Evolutionary conservation across 2,329 filamentous ascomycete genomes (phyloP).

Genomic region (Coniosporium tulheliwenetii): DNA sequence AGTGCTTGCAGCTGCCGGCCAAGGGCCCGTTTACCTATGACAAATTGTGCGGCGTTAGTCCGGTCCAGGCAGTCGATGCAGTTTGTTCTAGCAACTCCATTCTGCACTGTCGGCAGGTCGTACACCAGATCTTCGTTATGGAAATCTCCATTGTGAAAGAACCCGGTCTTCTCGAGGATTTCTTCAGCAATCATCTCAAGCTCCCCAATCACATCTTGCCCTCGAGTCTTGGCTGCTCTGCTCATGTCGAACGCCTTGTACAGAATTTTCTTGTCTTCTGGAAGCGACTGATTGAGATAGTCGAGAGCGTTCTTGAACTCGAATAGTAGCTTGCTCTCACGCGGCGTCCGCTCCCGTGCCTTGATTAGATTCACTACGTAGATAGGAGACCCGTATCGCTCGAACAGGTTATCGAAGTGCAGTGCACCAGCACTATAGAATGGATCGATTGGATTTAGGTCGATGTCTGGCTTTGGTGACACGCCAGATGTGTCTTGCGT

Average conservation of each 20-base stretch:
- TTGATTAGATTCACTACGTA: constrained; percentile 86
- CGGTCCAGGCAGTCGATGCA: constrained; percentile 96
- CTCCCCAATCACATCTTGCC: constrained; percentile 86
- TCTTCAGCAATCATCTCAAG: constrained; percentile 81
- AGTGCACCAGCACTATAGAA: constrained; percentile 88
- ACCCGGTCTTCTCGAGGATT: constrained; percentile 71
- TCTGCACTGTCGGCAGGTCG: constrained; percentile 57
- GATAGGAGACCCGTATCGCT: constrained; percentile 81
- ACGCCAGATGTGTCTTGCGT: constrained; percentile 92
- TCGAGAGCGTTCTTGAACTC: constrained; percentile 79
- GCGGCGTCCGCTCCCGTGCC: constrained; percentile 66
- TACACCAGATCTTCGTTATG: constrained; percentile 47
- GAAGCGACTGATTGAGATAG: constrained; percentile 90
- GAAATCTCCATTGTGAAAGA: constrained; percentile 59
- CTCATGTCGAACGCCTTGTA: constrained; percentile 99
- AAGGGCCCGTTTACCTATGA: constrained; percentile 87
- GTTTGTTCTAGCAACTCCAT: constrained; percentile 86
- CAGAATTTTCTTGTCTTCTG: constrained; percentile 67
- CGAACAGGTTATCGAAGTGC: constrained; percentile 89
- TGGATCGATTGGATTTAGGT: constrained; percentile 77
- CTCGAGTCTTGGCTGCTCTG: constrained; percentile 74
- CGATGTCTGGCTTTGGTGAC: constrained; percentile 89
- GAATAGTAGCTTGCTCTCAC: constrained; percentile 78
- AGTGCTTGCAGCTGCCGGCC: constrained; percentile 85
- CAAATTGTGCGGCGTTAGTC: constrained; percentile 94